Conservation (phyloP, 1,284 basidiomycete species). For the Tilletia horrida region DNA sequence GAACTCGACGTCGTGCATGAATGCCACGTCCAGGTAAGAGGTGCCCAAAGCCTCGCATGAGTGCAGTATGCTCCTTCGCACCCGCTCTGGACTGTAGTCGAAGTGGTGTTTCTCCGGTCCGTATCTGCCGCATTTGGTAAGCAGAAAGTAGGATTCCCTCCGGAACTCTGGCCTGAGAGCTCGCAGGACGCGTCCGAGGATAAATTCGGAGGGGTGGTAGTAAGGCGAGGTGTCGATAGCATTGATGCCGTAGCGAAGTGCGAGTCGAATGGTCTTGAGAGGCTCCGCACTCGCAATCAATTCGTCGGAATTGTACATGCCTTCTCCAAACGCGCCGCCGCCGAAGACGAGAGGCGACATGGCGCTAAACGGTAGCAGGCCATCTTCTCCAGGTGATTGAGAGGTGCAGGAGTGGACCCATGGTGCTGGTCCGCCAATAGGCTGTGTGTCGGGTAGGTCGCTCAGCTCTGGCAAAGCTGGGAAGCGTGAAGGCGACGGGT, state of each 20-base stretch:
- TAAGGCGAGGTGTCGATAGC: constrained; percentile 79
- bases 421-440: constrained; percentile 2
- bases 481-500: constrained; percentile 11
- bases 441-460: constrained; percentile 9
- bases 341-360: constrained; percentile 47
- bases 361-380: constrained; percentile 5
- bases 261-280: constrained; percentile 61
- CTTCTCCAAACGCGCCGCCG: constrained; percentile 46
- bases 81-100: constrained; percentile 72
- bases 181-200: constrained; percentile 66
- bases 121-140: constrained; percentile 90
- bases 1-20: constrained; percentile 90
- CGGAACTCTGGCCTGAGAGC: constrained; percentile 43
- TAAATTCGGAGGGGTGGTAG: constrained; percentile 85
- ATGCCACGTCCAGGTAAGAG: constrained; percentile 54
- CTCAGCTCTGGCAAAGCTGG: constrained; percentile 9
- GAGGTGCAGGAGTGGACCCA: neutral
- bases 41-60: constrained; percentile 70
- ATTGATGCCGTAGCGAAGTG: constrained; percentile 71
- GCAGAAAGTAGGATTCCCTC: constrained; percentile 56
- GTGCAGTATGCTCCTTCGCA: constrained; percentile 65
- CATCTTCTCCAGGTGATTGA: too few species aligned
- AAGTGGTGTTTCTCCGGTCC: constrained; percentile 66
- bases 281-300: constrained; percentile 22
- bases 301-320: constrained; percentile 46